Conservation (phyloP, 805 yeast genomes). For the Blastobotrys muscicola region DNA sequence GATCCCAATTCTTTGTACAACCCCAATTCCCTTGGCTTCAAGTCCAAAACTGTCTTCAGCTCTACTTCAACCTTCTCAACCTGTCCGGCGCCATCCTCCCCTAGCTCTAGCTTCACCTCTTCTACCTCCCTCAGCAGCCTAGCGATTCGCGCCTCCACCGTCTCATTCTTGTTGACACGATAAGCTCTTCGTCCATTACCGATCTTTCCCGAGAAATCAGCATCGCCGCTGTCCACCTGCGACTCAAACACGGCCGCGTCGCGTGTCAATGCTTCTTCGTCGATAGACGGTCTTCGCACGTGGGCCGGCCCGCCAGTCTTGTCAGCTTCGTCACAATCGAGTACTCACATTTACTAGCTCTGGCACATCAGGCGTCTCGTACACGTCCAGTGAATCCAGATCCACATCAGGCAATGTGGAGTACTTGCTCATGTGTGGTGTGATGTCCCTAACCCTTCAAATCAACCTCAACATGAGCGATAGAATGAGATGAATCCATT, state of each 20-base stretch:
- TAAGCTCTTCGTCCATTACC: constrained; percentile 4
- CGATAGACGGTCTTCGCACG: neutral
- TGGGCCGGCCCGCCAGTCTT: neutral
- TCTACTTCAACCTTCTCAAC: constrained; percentile 14
- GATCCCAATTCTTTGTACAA: neutral
- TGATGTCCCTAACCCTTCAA: too few species aligned
- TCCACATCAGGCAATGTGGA: constrained; percentile 16
- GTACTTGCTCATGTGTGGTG: constrained; percentile 6
- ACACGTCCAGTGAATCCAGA: constrained; percentile 8
- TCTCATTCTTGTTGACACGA: constrained; percentile 7
- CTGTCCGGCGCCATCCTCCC: constrained; percentile 17
- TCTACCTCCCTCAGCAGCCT: constrained; percentile 15
- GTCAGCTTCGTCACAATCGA: neutral
- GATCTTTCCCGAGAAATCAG: constrained; percentile 12
- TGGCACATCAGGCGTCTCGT: constrained; percentile 12
- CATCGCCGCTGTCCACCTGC: constrained; percentile 9
- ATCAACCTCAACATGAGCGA: too few species aligned
- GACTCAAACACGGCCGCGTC: constrained; percentile 7
- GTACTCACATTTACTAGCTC: neutral
- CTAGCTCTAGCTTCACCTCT: constrained; percentile 5
- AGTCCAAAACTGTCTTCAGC: neutral
- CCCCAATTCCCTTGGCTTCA: neutral
- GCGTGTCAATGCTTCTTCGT: constrained; percentile 1
- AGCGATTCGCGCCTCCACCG: constrained; percentile 12
- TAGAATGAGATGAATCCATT: too few species aligned